These are phyloP conservation scores for Pelagophyceae sp. DNA, from an alignment of 352 stramenopile genomes.

Conservation along the genomic window DNA sequence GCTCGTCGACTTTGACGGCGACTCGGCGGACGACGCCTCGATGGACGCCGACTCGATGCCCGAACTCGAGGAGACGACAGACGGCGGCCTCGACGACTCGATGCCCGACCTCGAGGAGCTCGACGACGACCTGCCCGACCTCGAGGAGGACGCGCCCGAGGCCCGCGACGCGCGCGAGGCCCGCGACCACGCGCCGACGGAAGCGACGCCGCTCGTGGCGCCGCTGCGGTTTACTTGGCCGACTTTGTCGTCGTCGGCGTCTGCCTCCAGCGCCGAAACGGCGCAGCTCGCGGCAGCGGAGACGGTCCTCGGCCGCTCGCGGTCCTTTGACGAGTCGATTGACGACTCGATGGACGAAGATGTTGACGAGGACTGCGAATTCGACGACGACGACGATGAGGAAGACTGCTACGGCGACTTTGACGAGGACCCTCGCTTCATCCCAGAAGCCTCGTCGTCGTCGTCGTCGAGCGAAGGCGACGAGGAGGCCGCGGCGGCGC, in stretches of 20 bases:
- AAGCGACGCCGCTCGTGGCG: too few relatives aligned
- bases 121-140: background rate
- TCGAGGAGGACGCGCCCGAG: background rate
- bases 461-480: background rate
- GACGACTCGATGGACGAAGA: background rate
- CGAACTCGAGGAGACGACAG: background rate
- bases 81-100: background rate
- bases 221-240: too few relatives aligned
- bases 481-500: background rate
- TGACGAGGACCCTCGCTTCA: background rate
- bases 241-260: too few relatives aligned
- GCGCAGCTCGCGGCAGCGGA: too few relatives aligned
- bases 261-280: too few relatives aligned
- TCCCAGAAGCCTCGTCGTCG: too few relatives aligned
- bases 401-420: background rate
- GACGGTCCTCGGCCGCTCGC: too few relatives aligned
- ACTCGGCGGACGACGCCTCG: too few relatives aligned
- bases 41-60: background rate
- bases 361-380: background rate
- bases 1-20: too few relatives aligned
- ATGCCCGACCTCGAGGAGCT: background rate
- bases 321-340: background rate
- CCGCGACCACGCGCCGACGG: too few relatives aligned
- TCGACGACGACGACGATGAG: constrained; percentile 5
- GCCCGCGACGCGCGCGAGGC: background rate